Base-by-base conservation (phyloP, 1,139 yeast genomes). In the Zygoascus sp. region DNA sequence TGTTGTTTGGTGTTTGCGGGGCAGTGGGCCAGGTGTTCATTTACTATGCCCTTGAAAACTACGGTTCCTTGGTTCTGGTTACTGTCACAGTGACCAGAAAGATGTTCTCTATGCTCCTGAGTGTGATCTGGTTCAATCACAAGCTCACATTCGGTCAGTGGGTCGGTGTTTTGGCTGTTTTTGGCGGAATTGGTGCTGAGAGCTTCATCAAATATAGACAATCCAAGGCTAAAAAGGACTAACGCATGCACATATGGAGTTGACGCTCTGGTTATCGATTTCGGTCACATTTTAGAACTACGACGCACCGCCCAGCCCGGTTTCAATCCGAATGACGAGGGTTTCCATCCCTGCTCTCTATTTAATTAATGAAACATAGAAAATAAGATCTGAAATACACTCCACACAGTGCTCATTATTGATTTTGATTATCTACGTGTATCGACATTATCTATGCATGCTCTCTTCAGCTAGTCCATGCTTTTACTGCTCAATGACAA, bases 41-140 rank as follows among this genome's bases (percentile, higher is more conserved):
- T 43, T 92, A 90, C 64, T 69, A 82, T 48, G 88, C 96, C 0
- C 70, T 92, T 44, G 95, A 87, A 57, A 73, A 78, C 51, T 92
- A 86, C 61, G 96, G 92, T 45, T 86, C 96, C 2, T 71, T 92
- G 50, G 77, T 87, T 1, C 70, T 92, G 46, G 89, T 92, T 30
- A 90, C 96, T 25, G 94, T 95, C 16, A 94, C 97, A 0, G 97
- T 92, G 7, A 90, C 98, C 0, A 76, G 99, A 55, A 92, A 92
- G 62, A 90, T 92, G 97, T 72, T 89, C 46, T 88, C 97, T 44
- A 90, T 92, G 97, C 74, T 89, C 17, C 68, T 92, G 50, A 85
- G 96, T 60, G 96, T 92, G 45, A 64, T 87, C 2, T 70, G 92
- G 56, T 92, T 89, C 67, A 94, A 92, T 15, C 97, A 92, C 61